Evolutionary conservation across 345 rosid species (phyloP), one percentile per base, ranked within the genome.

Genomic region (Euphorbia pulcherrima): DNA sequence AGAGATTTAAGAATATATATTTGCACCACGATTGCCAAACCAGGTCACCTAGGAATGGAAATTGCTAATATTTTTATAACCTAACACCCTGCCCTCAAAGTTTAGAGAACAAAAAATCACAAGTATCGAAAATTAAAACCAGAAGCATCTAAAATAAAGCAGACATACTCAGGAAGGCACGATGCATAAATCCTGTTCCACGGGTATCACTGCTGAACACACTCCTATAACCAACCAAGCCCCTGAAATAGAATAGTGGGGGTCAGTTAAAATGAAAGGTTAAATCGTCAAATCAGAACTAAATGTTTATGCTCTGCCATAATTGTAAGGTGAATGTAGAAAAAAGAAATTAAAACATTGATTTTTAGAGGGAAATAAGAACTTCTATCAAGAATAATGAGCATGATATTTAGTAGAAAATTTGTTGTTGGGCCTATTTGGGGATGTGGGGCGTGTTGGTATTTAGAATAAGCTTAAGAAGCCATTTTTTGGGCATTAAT

Each of bases 131-230:
- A 48, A 35, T 18, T 41, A 24, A 30, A 27, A 47, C 47, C 17
- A 66, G 64, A 35, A 59, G 51, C 60, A 50, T 50, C 33, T 47
- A 46, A 27, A 66, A 64, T 37, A 65, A 52, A 75, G 76, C 27
- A 67, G 30, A 39, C 90, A 64, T 91, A 94, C 99, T 75, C 73
- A 85, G 78, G 79, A 94, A 94, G 84, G 99, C 97, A 66, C 99
- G 92, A 64, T 91, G 99, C 99, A 94, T 94, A 77, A 91, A 94
- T 78, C 97, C 97, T 71, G 92, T 84, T 82, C 99, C 99, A 71
- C 96, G 96, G 4, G 97, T 91, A 80, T 84, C 95, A 71, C 97
- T 91, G 86, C 96, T 94, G 85, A 94, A 94, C 76, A 94, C 92
- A 81, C 96, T 89, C 79, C 96, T 86, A 84, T 94, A 94, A 71